phyloP scores from a whole-genome alignment of 371 early-diverging fungal species.

The Coemansia sp. region DNA sequence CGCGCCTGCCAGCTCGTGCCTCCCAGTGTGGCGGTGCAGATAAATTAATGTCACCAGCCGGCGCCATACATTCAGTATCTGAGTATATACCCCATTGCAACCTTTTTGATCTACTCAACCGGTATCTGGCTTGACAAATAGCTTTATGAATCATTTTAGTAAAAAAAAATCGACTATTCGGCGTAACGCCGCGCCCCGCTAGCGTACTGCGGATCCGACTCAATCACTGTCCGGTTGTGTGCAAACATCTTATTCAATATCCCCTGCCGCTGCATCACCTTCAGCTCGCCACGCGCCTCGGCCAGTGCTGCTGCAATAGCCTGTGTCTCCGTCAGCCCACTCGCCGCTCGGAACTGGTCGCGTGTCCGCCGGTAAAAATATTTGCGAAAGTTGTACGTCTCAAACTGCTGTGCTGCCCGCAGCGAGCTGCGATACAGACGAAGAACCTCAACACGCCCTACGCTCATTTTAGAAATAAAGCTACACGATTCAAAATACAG shows the following conservation, averaged over 20 bases:
- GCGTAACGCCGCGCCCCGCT: conserved; percentile 18
- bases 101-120: not conserved
- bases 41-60: not conserved
- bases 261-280: conserved; percentile 44
- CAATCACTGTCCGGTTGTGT: conserved; percentile 38
- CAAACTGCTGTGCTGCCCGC: conserved; percentile 37
- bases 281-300: conserved; percentile 23
- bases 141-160: not conserved
- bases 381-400: conserved; percentile 50
- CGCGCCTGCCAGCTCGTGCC: not conserved
- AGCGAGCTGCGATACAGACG: conserved; percentile 39
- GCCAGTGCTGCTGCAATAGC: not conserved
- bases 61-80: not conserved
- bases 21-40: not conserved
- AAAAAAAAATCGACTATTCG: not conserved
- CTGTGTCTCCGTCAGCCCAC: conserved; percentile 3
- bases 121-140: not conserved
- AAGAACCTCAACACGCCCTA: conserved; percentile 22
- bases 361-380: conserved; percentile 50
- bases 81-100: too few species aligned
- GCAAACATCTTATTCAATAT: conserved; percentile 42
- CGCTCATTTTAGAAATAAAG: conserved; percentile 12
- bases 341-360: conserved; percentile 37
- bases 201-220: conserved; percentile 34
- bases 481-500: not conserved